Evolutionary conservation across 371 early-diverging fungal genomes (phyloP).

Genomic region (Mortierella sp.): DNA sequence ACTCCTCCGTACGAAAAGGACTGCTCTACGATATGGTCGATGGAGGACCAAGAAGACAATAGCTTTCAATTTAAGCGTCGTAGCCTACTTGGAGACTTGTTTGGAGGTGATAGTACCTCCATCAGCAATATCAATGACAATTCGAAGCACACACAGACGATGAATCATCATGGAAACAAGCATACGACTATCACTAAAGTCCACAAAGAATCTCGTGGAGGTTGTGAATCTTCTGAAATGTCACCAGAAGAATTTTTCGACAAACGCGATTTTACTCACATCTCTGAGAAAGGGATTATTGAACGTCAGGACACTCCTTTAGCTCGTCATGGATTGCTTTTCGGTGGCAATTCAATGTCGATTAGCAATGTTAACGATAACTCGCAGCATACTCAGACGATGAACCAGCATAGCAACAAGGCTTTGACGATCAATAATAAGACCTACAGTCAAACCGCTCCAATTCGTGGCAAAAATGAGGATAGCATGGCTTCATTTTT

Average conservation of each 20-base stretch:
- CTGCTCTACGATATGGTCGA: slow-evolving; percentile 15
- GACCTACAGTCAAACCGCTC: too few relatives aligned
- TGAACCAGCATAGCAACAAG: slow-evolving; percentile 29
- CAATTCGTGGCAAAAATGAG: background rate
- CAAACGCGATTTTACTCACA: background rate
- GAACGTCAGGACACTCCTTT: background rate
- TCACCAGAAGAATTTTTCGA: slow-evolving; percentile 4
- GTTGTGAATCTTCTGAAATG: background rate
- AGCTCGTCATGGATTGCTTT: background rate
- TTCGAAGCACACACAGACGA: slow-evolving; percentile 25
- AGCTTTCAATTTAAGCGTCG: slow-evolving; percentile 3
- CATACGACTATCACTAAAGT: background rate
- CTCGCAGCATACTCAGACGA: slow-evolving; percentile 23
- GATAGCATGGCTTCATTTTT: background rate
- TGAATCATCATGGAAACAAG: slow-evolving; percentile 28
- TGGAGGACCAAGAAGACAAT: background rate
- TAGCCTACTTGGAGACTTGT: background rate
- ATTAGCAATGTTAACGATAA: slow-evolving; percentile 39
- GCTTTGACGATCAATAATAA: background rate
- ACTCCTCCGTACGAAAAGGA: slow-evolving; percentile 24
- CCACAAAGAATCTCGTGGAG: background rate
- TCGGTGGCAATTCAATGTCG: slow-evolving; percentile 19
- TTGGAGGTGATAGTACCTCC: slow-evolving; percentile 22
- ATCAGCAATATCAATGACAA: slow-evolving; percentile 41
- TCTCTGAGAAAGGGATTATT: background rate